Evolutionary conservation across 345 rosid genomes (phyloP), one percentile per base, ranked within the genome.

Genomic region (Viola odorata): DNA sequence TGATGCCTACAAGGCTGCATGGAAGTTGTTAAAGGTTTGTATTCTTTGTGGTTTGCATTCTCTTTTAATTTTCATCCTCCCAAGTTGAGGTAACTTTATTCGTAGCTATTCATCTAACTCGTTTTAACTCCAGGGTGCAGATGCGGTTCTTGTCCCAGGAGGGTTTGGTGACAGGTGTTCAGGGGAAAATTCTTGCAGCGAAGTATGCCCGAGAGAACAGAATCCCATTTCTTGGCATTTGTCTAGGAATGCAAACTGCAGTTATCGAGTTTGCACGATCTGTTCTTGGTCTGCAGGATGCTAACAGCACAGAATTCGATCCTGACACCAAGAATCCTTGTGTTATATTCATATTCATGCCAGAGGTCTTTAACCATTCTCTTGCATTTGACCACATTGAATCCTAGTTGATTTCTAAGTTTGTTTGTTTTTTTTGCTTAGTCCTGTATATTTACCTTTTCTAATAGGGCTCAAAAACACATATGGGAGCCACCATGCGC

Each of bases 401-500:
- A 53, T 56, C 11, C 36, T 10, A 53, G 8, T 8, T 15, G 59
- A 53, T 23, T 52, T 59, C 56, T 12, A 7, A 5, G 3, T 8
- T 12, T 13, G 5, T 6, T n/a, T n/a, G n/a, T n/a, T n/a, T 6
- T 12, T 39, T 53, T 45, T 16, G 23, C 45, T 12, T 61, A 16
- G n/a, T 37, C 7, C 59, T 40, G 48, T 23, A 23, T 23, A 23
- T 38, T 40, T 48, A 9, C 60, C 53, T 66, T 61, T 1, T 66
- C 13, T n/a, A 3, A 50, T 77, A 90, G 99, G 97, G 99, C 55
- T 92, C 99, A 70, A 85, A 85, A 81, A 92, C 99, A 0, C 99
- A 92, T 63, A 85, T 90, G 95, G 98, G 98, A 74, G 91, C 96
- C 72, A 92, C 98, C 66, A 92, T 92, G 99, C 86, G 98, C 71